Evolutionary conservation across 192 early-diverging fungal species (phyloP).

Genomic region (Linderina pennispora): DNA sequence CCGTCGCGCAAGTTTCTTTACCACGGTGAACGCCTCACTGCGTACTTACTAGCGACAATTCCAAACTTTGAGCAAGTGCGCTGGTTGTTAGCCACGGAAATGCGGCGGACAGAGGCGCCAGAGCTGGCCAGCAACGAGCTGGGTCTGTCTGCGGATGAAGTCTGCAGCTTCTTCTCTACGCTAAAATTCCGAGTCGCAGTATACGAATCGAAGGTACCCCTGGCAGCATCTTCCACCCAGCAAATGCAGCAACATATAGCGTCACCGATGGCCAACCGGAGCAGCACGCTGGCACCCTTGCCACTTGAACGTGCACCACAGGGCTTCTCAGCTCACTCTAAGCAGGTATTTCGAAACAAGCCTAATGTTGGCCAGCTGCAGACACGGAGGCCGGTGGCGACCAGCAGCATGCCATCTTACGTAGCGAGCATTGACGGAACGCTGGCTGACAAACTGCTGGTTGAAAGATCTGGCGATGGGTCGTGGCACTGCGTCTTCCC

Average conservation of each 20-base stretch:
- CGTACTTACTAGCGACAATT: conserved; percentile 23
- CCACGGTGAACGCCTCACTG: conserved; percentile 21
- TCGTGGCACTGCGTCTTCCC: conserved; percentile 33
- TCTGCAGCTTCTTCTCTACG: conserved; percentile 15
- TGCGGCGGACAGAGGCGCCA: conserved; percentile 13
- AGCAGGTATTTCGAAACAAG: neutral
- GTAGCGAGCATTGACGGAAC: too few relatives aligned
- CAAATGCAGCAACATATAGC: neutral
- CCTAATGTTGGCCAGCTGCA: neutral
- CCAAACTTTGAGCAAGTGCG: conserved; percentile 36
- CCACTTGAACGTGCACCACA: too few relatives aligned
- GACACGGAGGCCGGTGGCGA: neutral
- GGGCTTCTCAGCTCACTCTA: too few relatives aligned
- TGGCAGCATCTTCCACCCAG: neutral
- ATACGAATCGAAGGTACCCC: conserved; percentile 11
- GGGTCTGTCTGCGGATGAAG: conserved; percentile 13
- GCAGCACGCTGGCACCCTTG: too few relatives aligned
- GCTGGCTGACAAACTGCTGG: too few relatives aligned
- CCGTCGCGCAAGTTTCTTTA: conserved; percentile 17
- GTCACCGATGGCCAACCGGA: too few relatives aligned
- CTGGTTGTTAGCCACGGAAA: conserved; percentile 19
- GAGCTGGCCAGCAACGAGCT: conserved; percentile 15
- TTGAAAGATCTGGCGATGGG: conserved; percentile 14
- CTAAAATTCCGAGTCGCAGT: conserved; percentile 14
- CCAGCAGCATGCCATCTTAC: neutral